These are phyloP conservation scores for Microdochium bolleyi DNA, from an alignment of 2,329 filamentous ascomycete species.

Conservation along the genomic window DNA sequence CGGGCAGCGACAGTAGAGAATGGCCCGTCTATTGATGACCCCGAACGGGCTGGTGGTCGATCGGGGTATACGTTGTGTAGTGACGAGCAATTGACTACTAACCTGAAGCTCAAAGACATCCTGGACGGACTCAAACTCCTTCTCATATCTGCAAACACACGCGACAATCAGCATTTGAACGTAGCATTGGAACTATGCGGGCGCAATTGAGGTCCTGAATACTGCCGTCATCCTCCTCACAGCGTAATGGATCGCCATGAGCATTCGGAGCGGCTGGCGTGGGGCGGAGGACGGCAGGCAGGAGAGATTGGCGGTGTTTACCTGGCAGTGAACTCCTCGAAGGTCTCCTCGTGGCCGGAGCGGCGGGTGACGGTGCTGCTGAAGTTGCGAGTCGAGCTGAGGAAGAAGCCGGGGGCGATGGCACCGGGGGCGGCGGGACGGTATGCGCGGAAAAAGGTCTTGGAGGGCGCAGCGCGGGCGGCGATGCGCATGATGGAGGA, in stretches of 20 bases:
- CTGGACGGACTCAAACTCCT: constrained; percentile 95
- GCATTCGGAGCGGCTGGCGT: background rate
- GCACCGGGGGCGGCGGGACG: constrained; percentile 48
- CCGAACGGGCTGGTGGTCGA: no score
- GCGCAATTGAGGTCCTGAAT: constrained; percentile 14
- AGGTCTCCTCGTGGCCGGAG: constrained; percentile 86
- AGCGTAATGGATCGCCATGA: background rate
- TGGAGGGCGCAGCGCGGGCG: constrained; percentile 52
- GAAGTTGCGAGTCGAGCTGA: constrained; percentile 45
- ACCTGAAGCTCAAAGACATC: constrained; percentile 99
- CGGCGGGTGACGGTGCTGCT: constrained; percentile 52
- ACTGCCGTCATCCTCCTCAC: constrained; percentile 1
- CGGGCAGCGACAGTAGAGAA: no score
- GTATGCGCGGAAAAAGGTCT: constrained; percentile 58
- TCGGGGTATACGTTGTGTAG: constrained; percentile 1
- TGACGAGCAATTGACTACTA: constrained; percentile 35
- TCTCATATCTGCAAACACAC: constrained; percentile 72
- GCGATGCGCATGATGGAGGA: constrained; percentile 62
- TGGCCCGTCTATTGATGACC: no score
- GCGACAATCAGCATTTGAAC: constrained; percentile 28
- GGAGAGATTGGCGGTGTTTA: constrained; percentile 39
- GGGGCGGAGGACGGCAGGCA: background rate
- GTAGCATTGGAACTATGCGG: background rate
- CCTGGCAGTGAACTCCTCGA: constrained; percentile 98
- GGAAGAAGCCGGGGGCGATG: constrained; percentile 40